Evolutionary conservation across 345 rosid genomes (phyloP).

Genomic region (Euphorbia pulcherrima): DNA sequence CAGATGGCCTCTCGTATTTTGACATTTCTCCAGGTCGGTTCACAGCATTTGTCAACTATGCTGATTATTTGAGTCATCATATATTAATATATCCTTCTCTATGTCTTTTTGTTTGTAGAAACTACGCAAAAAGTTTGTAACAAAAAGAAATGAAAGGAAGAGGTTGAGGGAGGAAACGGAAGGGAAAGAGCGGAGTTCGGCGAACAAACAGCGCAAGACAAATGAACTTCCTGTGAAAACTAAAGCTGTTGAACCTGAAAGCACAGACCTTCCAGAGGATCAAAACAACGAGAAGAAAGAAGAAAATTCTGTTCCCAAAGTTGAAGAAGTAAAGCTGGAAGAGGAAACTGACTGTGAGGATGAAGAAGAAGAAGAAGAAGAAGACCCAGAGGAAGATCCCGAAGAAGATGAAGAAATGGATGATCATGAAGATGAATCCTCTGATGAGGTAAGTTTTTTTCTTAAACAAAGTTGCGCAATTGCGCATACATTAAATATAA

Average conservation of each 20-base stretch:
- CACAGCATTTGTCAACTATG: neutral
- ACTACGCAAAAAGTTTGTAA: slow-evolving; percentile 56
- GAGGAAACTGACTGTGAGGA: slow-evolving; percentile 44
- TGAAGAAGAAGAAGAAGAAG: slow-evolving; percentile 44
- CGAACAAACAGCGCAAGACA: slow-evolving; percentile 53
- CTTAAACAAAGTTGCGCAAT: too few species aligned
- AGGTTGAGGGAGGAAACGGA: slow-evolving; percentile 58
- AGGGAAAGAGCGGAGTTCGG: slow-evolving; percentile 38
- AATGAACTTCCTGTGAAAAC: slow-evolving; percentile 45
- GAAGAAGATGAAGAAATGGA: slow-evolving; percentile 40
- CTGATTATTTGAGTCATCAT: slow-evolving; percentile 14
- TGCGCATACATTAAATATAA: too few species aligned
- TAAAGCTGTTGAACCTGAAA: slow-evolving; percentile 32
- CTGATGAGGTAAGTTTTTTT: slow-evolving; percentile 46
- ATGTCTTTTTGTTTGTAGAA: slow-evolving; percentile 39
- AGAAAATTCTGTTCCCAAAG: slow-evolving; percentile 28
- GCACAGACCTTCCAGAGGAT: slow-evolving; percentile 24
- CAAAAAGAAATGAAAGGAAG: slow-evolving; percentile 70
- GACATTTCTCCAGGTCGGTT: slow-evolving; percentile 74
- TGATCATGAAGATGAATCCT: slow-evolving; percentile 48
- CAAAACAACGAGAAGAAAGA: slow-evolving; percentile 27
- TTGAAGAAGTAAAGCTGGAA: slow-evolving; percentile 36
- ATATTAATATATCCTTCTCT: neutral
- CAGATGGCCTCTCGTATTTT: slow-evolving; percentile 86
- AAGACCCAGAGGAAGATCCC: slow-evolving; percentile 57